phyloP scores from a whole-genome alignment of 2,329 filamentous ascomycete species.

The Didymella segeticola region DNA sequence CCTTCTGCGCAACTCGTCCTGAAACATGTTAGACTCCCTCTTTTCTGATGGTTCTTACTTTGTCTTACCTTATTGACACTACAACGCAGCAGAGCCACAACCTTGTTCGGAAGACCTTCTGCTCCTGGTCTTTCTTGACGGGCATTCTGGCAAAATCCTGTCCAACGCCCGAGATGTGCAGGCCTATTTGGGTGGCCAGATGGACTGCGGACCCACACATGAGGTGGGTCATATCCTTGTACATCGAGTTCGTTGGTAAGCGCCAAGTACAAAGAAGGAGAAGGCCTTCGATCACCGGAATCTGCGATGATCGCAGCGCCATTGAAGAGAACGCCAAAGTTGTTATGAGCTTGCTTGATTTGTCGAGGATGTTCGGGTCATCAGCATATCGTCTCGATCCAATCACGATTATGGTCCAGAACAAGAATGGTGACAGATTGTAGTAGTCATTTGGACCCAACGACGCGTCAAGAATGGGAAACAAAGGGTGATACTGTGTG shows the following conservation, averaged over 20 bases:
- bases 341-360: conserved; percentile 43
- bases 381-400: conserved; percentile 48
- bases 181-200: conserved; percentile 51
- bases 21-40: conserved; percentile 17
- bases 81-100: conserved; percentile 50
- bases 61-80: conserved; percentile 43
- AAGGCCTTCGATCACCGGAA: conserved; percentile 50
- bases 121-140: conserved; percentile 44
- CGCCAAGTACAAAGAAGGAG: conserved; percentile 52
- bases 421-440: conserved; percentile 46
- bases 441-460: conserved; percentile 43
- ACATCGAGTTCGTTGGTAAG: conserved; percentile 51
- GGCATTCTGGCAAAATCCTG: conserved; percentile 51
- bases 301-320: conserved; percentile 45
- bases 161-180: conserved; percentile 49
- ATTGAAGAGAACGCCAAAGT: conserved; percentile 48
- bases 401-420: conserved; percentile 51
- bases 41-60: not conserved
- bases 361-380: conserved; percentile 45
- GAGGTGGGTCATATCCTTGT: conserved; percentile 50
- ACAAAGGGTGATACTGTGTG: conserved; percentile 41
- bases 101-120: conserved; percentile 45
- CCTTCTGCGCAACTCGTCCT: conserved; percentile 45
- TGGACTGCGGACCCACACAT: conserved; percentile 51
- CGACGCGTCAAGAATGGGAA: conserved; percentile 44